Evolutionary conservation across 2,329 filamentous ascomycete genomes (phyloP), one percentile per base, ranked within the genome.

Genomic region (Verticillium klebahnii): DNA sequence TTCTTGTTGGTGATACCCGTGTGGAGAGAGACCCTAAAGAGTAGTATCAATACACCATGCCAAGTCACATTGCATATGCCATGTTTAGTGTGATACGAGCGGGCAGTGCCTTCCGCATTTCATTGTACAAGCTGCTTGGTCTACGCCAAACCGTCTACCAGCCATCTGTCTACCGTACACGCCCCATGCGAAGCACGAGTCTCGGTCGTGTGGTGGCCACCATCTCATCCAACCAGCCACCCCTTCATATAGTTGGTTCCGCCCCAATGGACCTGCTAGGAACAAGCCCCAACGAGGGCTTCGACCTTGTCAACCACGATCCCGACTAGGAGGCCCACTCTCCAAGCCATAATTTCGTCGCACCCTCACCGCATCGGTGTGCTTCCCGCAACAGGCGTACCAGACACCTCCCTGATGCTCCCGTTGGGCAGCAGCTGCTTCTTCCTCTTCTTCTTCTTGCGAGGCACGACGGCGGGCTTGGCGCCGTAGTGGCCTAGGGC

Each of bases 391-490:
- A 86, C 86, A 3, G 81, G 83, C 1, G 84, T 87, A 59, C 84
- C 83, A n/a, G 45, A 52, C 8, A 52, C 19, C 67, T 85, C 82
- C n/a, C 80, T 72, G 2, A 75, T 74, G 40, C 75, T 74, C 3
- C 84, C 84, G 56, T 86, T 85, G 57, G 63, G 59, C 56, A 65
- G 37, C 6, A 80, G 72, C 32, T 80, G 77, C 71, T 82, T 86
- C 79, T 88, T 92, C 83, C 89, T 92, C 80, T 90, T 93, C 74
- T 89, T 91, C 79, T 89, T 93, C 70, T 82, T 87, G 59, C 83
- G 80, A 1, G 87, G 84, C 19, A 93, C 80, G 5, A 94, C 89
- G n/a, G 88, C 89, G 1, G 92, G 92, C 69, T 88, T 91, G 5
- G 84, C 81, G 23, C 91, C 91, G 69, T 93, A 93, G 62, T 85